Conservation (phyloP, 2,329 filamentous ascomycete species). For the Penicillium sp. region DNA sequence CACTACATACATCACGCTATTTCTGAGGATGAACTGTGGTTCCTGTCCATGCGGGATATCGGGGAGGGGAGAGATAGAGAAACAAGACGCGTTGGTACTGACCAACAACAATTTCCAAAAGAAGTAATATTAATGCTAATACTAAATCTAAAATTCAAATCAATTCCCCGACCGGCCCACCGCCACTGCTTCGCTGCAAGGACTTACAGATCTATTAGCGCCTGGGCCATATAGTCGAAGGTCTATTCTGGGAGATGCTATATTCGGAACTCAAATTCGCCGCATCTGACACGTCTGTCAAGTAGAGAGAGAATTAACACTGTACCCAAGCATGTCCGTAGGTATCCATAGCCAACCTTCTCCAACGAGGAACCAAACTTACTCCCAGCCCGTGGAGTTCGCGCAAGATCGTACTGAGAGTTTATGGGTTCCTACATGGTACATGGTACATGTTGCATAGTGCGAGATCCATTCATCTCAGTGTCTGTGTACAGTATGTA, state of each 20-base stretch:
- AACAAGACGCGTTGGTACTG: background rate
- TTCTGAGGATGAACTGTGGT: background rate
- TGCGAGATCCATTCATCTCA: conserved; percentile 11
- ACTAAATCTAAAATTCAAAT: background rate
- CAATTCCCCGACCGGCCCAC: conserved; percentile 31
- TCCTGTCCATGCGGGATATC: background rate
- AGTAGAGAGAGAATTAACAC: background rate
- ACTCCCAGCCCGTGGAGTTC: conserved; percentile 27
- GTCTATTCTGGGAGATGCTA: conserved; percentile 19
- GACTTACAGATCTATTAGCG: conserved; percentile 30
- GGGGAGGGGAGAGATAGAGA: background rate
- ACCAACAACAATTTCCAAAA: background rate
- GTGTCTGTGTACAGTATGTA: background rate
- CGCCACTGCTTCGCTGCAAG: conserved; percentile 28
- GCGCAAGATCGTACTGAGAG: conserved; percentile 17
- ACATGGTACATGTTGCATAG: background rate
- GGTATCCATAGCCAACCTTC: background rate
- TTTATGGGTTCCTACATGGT: conserved; percentile 22
- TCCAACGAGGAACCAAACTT: conserved; percentile 12
- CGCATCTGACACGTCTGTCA: conserved; percentile 34
- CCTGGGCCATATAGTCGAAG: conserved; percentile 14
- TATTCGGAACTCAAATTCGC: conserved; percentile 33
- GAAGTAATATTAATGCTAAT: background rate
- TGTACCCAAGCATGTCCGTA: background rate
- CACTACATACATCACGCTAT: background rate